Evolutionary conservation across 2,329 filamentous ascomycete genomes (phyloP), one percentile per base, ranked within the genome.

Genomic region (Alternaria triticimaculans): DNA sequence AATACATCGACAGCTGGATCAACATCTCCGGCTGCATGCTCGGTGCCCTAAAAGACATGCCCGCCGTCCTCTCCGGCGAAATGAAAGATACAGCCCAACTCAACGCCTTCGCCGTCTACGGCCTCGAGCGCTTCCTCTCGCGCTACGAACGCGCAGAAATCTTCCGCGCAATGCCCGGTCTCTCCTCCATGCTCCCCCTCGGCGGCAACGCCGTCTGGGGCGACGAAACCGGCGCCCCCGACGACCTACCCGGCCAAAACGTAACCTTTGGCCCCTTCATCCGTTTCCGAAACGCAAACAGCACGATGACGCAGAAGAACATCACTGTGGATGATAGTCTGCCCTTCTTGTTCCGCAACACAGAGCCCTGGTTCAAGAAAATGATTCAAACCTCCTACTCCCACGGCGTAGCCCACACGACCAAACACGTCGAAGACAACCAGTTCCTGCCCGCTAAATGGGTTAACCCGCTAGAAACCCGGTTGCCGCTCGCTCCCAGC

Each of bases 11-110:
- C 69, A 92, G 93, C 3, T 99, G 96, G 94, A 96, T 99, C 83
- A 99, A 99, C 78, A 94, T 99, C 73, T 96, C 92, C 70, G 96
- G 96, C 6, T 99, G 95, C 80, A 97, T 99, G 95, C 89, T 99
- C 6, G 96, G 96, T 14, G 94, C 96, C 2, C 85, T 94, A 62
- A 99, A 99, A 82, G 95, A 92, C 62, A 83, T 98, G 37, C 92
- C 96, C 0, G 95, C 96, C 0, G 88, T 98, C 0, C 84, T 99
- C 2, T 97, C 94, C 0, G 96, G 96, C 28, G 96, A 99, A 80
- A 99, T 99, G 96, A 93, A 95, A 70, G 96, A 99, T 76, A 99
- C 96, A 0, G 96, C 95, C 1, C 96, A 98, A 80, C 87, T 99
- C 21, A 98, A 98, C 73, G 89, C 95, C 3, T 97, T 98, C 78